Evolutionary conservation across 2,329 filamentous ascomycete genomes (phyloP).

Genomic region (Pestalotiopsis sp.): DNA sequence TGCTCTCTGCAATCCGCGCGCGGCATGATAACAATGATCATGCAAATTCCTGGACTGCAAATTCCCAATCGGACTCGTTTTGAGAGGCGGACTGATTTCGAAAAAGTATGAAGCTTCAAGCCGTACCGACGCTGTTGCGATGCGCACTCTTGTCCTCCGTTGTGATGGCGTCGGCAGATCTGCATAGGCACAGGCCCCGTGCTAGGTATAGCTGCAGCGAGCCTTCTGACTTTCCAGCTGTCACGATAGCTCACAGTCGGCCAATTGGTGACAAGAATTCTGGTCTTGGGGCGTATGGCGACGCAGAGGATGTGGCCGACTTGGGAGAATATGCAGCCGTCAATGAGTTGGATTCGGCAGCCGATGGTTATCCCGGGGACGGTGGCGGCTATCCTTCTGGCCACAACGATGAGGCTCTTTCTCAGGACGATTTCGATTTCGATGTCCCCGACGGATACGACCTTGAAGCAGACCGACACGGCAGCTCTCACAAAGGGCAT

Average conservation of each 20-base stretch:
- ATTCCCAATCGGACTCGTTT: not conserved
- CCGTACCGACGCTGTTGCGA: not conserved
- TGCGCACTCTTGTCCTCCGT: not conserved
- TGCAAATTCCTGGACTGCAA: not conserved
- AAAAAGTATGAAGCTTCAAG: not conserved
- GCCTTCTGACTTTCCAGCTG: not conserved
- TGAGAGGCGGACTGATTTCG: not conserved
- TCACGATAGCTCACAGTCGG: not conserved
- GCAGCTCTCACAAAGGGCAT: not conserved
- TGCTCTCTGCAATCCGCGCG: not conserved
- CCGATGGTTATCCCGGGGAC: not conserved
- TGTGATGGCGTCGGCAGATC: not conserved
- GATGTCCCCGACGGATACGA: not conserved
- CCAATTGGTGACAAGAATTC: not conserved
- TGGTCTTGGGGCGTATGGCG: not conserved
- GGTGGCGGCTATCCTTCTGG: not conserved
- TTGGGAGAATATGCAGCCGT: not conserved
- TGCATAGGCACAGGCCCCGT: not conserved
- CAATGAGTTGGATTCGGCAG: not conserved
- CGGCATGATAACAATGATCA: not conserved
- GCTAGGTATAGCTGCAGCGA: not conserved
- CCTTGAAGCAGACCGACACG: not conserved
- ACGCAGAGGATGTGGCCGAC: not conserved
- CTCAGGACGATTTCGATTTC: not conserved
- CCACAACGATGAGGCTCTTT: not conserved